Base-by-base conservation (phyloP, 768 basidiomycete species). In the Chalciporus sphaerocephalus region DNA sequence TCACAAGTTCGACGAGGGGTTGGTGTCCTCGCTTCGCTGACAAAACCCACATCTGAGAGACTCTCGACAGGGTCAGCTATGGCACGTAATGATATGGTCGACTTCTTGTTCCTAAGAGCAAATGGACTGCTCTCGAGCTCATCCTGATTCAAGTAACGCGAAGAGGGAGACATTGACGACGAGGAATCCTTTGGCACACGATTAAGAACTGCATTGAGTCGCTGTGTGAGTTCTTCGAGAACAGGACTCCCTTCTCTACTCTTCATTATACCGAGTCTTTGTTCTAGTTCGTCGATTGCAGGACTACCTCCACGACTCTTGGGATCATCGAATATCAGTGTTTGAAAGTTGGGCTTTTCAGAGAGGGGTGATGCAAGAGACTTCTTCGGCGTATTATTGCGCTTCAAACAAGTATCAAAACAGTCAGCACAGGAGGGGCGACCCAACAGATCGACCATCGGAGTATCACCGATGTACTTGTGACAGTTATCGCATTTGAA, bases 371-470 rank as follows among this genome's bases (percentile, higher is more conserved):
- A 51, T 69, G 73, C 63, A 72, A 71, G 51, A 73, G 71, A 59
- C 54, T 38, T 62, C 40, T 38, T 53, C 24, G 60, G 60, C 11
- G 78, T 77, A 23, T 11, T 61, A 47, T 75, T 77, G 23, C 80
- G 71, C 47, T 75, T 79, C 38, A 90, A 71, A 58, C 86, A 89
- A 30, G 60, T 80, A 49, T 89, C 90, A 54, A 92, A 92, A 56
- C 90, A 92, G 33, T 84, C 84, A 6, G 74, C 69, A 54, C 90
- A 92, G 33, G 82, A 86, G 9, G 90, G 90, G 24, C 78, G 75
- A 4, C 90, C 90, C 11, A 88, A 68, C n/a, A 92, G 67, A 62
- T 92, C 90, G 24, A 92, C 84, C 79, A 89, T 81, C 0, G 90
- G 90, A 2, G 68, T 68, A 52, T 84, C 76, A 7, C 87, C 83